Evolutionary conservation across 1,284 basidiomycete genomes (phyloP).

Genomic region (Sanghuangporus baumii): DNA sequence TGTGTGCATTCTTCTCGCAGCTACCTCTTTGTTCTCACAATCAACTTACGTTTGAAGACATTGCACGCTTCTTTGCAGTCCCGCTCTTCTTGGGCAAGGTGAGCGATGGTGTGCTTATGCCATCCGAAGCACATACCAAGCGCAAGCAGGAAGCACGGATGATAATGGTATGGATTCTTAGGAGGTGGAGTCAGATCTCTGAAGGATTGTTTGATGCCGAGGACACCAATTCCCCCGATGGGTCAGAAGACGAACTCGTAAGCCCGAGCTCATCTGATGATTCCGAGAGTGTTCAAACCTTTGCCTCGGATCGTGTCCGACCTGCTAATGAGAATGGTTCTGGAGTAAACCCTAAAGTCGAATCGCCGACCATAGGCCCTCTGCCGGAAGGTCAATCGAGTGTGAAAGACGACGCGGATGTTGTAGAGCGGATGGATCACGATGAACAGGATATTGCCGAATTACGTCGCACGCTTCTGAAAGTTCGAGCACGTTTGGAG

Average conservation of each 20-base stretch:
- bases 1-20: conserved; percentile 52
- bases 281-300: conserved; percentile 2
- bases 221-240: not conserved
- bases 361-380: too few species aligned
- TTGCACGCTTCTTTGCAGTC: conserved; percentile 11
- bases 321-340: not conserved
- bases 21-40: conserved; percentile 11
- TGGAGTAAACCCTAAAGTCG: too few species aligned
- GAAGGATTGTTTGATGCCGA: conserved; percentile 10
- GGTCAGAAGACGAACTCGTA: not conserved
- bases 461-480: not conserved
- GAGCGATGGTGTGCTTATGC: not conserved
- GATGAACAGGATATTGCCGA: conserved; percentile 5
- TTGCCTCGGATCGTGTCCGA: not conserved
- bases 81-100: conserved; percentile 10
- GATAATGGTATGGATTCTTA: conserved; percentile 15
- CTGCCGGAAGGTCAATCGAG: not conserved
- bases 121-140: not conserved
- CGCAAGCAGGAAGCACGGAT: conserved; percentile 9
- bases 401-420: not conserved
- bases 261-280: conserved; percentile 6
- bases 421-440: not conserved
- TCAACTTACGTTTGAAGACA: conserved; percentile 9
- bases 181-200: conserved; percentile 11
- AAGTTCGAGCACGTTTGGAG: not conserved